These are phyloP conservation scores for Anthracocystis panici-leucophaei DNA, from an alignment of 1,284 basidiomycete species.

Conservation along the genomic window DNA sequence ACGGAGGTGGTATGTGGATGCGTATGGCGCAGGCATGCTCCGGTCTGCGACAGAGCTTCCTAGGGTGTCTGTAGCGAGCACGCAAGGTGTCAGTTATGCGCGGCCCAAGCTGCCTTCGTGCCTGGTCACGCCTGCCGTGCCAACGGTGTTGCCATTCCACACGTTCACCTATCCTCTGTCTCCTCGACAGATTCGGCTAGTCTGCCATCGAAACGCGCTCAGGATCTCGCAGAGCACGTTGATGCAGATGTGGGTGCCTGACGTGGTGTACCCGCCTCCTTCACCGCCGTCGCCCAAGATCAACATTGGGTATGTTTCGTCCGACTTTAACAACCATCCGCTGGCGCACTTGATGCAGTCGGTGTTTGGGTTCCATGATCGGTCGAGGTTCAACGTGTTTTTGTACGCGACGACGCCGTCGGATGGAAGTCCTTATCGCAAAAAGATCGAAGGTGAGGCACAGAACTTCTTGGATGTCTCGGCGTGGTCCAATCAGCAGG, in stretches of 20 bases:
- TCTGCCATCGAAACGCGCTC: conserved; percentile 76
- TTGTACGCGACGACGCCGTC: conserved; percentile 75
- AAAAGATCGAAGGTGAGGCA: conserved; percentile 73
- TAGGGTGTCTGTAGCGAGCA: conserved; percentile 11
- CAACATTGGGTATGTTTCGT: conserved; percentile 76
- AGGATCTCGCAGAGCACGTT: conserved; percentile 74
- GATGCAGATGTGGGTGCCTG: conserved; percentile 73
- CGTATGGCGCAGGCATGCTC: conserved; percentile 32
- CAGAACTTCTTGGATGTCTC: conserved; percentile 75
- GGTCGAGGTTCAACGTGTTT: conserved; percentile 72
- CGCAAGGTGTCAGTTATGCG: conserved; percentile 58
- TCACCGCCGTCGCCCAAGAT: conserved; percentile 72
- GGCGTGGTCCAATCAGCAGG: conserved; percentile 71
- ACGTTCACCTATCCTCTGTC: conserved; percentile 75
- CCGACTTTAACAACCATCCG: conserved; percentile 77
- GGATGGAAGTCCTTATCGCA: conserved; percentile 74
- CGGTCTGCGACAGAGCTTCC: conserved; percentile 23
- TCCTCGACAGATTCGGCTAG: conserved; percentile 74
- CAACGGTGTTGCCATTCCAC: conserved; percentile 76
- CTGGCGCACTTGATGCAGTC: conserved; percentile 77
- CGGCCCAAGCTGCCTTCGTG: conserved; percentile 70
- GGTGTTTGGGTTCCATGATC: conserved; percentile 75
- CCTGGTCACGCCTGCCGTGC: conserved; percentile 72
- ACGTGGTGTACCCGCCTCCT: conserved; percentile 74
- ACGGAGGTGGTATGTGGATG: conserved; percentile 73